Base-by-base conservation (phyloP, 805 yeast genomes). In the Kregervanrija delftensis region DNA sequence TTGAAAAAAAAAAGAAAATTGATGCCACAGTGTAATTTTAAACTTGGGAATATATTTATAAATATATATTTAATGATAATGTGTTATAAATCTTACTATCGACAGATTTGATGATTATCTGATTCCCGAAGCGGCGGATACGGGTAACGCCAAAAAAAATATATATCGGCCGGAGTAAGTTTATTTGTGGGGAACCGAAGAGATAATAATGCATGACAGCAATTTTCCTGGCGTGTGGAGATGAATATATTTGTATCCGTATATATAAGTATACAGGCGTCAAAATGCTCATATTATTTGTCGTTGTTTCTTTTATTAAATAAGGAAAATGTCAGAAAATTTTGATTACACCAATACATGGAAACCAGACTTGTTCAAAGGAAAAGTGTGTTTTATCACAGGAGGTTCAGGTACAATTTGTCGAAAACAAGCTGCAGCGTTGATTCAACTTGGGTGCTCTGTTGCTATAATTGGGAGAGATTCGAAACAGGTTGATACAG, bases 341-440 rank as follows among this genome's bases (percentile, higher is more conserved):
- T 43, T 41, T 15, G 14, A 36, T 11, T 53, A 51, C 35, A 33
- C 41, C 12, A 30, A 41, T 6, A 49, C 54, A 1, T 65, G 68
- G 68, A 81, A 81, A 51, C 77, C 81, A 1, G 84, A 76, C 51
- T 55, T 88, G 35, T 89, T 89, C 68, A 72, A 79, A 46, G 95
- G 85, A 11, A 89, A 89, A 61, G 96, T 87, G 2, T 93, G 80
- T 5, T 85, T 90, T 53, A 86, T 88, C 42, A 91, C 98, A 1
- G 98, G 98, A 5, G 97, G 97, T 11, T 93, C 97, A 2, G 97
- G 97, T 11, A 80, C 96, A n/a, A 90, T 91, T 44, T 90, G 97
- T 63, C 71, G 93, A 40, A 91, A 85, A 5, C 97, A 90, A 63
- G 77, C 85, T 0, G 95, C 86, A 60, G 96, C 96, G 0, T 51